Evolutionary conservation across 495 filamentous ascomycete genomes (phyloP), one percentile per base, ranked within the genome.

Genomic region (Neurospora terricola): DNA sequence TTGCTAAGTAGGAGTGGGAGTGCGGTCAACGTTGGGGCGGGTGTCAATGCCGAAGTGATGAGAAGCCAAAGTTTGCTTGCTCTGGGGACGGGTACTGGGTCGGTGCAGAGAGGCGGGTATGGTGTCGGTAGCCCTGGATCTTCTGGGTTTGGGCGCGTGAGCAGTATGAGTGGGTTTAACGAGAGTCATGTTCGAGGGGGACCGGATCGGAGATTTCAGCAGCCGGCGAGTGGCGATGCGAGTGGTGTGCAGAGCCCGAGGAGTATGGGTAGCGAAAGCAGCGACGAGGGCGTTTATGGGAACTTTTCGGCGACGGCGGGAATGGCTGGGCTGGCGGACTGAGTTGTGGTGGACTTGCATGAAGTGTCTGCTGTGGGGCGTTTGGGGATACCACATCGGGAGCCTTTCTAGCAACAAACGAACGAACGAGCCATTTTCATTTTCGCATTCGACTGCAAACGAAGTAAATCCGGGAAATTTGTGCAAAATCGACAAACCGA

Each of bases 251-350:
- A 84, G 72, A 86, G 84, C 70, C 83, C 83, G 18, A 75, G 80
- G 39, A 86, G 82, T 38, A 75, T 74, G 34, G 79, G 75, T 23
- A 82, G 81, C 43, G 84, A 84, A 69, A 84, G 83, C 71, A 83
- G 83, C 11, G 85, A 85, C 45, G 85, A 86, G 75, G 86, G 84
- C 23, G 83, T 85, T 80, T 86, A 88, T 73, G 86, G 85, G 10
- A 86, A 86, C 71, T 80, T 87, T 73, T 84, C 82, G 38, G 77
- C 78, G 69, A 84, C 84, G 69, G 81, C 80, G 34, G 80, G 80
- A 1, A 81, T 82, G 78, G 80, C 80, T 11, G 76, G 78, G 18
- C 38, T 82, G 70, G 72, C 40, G 27, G 80, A 79, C 34, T 80
- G 45, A 74, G 34, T 21, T n/a, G 4, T n/a, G 39, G 36, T 62